Base-by-base conservation (phyloP, 2,329 filamentous ascomycete genomes). In the Penicillium sp. region DNA sequence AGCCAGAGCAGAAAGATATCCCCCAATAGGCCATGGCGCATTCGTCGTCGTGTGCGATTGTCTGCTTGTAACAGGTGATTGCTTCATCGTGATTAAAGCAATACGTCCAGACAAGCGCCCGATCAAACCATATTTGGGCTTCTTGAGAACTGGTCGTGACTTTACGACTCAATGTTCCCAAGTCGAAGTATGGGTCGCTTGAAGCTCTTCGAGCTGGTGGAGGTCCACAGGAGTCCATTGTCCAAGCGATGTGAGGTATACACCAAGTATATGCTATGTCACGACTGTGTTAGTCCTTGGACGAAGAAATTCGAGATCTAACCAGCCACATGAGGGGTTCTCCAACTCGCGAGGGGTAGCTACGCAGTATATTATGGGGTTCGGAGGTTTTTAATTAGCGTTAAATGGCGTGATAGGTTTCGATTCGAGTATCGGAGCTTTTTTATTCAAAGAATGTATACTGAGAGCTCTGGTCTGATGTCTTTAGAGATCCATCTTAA, bases 61-160 rank as follows among this genome's bases (percentile, higher is more conserved):
- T 62, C 22, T 59, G 61, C 43, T 58, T 54, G 51, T 66, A 69
- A 41, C 66, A 69, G 25, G 52, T 49, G 2, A 59, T 62, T n/a
- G 65, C 63, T 43, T 67, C 66, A 47, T 68, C 64, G 31, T 69
- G 66, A 41, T 69, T 67, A 55, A 68, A 69, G 30, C 54, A 60
- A 46, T 68, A 69, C 7, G 61, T 64, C 66, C 66, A 69, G 8
- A 63, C 50, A 2, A 69, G 53, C 2, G 59, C 66, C 9, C 66
- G 57, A 34, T 66, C 43, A 31, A 69, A 67, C 66, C 66, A 69
- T 28, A 40, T 52, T 40, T 69, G 65, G 3, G 66, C 66, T 36
- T 64, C 59, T 7, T 46, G 11, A 37, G 53, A 62, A 14, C 18
- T 50, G 10, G 65, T 68, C 30, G 45, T 65, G 22, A 67, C 46